phyloP scores from a whole-genome alignment of 1,284 basidiomycete species.

The Pyrrhoderma lamaoense region DNA sequence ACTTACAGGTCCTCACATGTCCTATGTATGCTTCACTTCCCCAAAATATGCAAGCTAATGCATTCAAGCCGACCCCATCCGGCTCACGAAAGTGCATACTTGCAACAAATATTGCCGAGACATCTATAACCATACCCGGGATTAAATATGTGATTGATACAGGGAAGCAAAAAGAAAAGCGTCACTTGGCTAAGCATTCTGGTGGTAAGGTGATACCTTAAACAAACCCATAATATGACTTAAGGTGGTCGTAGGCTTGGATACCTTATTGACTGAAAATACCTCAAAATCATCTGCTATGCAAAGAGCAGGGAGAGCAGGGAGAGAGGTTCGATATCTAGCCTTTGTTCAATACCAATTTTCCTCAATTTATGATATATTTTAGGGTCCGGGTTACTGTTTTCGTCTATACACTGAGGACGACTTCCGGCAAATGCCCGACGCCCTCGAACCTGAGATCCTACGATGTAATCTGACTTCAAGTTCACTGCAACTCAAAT shows the following conservation, averaged over 20 bases:
- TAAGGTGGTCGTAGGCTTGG: constrained; percentile 54
- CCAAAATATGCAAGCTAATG: constrained; percentile 69
- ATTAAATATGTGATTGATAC: constrained; percentile 94
- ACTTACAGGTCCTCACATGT: constrained; percentile 56
- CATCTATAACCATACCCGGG: constrained; percentile 95
- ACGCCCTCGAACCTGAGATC: constrained; percentile 81
- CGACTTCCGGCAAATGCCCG: constrained; percentile 58
- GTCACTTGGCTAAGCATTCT: constrained; percentile 64
- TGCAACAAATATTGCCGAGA: constrained; percentile 97
- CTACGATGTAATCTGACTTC: constrained; percentile 78
- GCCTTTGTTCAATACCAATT: constrained; percentile 16
- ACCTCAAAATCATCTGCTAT: constrained; percentile 87
- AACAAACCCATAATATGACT: constrained; percentile 7
- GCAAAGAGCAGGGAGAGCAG: constrained; percentile 84
- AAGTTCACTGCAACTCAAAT: constrained; percentile 78
- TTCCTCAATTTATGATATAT: not conserved
- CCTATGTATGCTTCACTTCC: constrained; percentile 85
- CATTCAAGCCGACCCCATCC: constrained; percentile 65
- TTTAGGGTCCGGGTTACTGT: constrained; percentile 71
- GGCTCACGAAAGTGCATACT: constrained; percentile 85
- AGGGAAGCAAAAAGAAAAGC: constrained; percentile 93
- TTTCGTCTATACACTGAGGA: constrained; percentile 86
- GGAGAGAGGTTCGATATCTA: constrained; percentile 63
- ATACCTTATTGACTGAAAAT: constrained; percentile 77
- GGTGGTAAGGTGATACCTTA: constrained; percentile 43